Conservation (phyloP, 192 early-diverging fungal species). For the Coemansia sp. region DNA sequence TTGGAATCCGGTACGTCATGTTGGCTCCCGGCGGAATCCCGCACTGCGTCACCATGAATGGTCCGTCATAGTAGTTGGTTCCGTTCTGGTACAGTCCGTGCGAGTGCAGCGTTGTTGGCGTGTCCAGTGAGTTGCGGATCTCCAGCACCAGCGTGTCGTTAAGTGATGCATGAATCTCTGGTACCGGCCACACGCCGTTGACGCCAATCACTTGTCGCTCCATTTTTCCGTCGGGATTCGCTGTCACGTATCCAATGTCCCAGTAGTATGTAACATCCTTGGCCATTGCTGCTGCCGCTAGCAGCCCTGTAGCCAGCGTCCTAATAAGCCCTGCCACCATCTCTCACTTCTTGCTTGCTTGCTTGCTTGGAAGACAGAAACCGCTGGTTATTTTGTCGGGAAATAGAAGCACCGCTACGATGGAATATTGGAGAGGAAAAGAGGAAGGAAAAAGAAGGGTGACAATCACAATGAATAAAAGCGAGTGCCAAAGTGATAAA, state of each 20-base stretch:
- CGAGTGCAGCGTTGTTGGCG: slow-evolving; percentile 66
- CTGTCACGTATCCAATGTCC: slow-evolving; percentile 67
- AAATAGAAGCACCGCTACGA: too few species aligned
- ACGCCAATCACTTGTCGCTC: slow-evolving; percentile 70
- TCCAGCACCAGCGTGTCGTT: slow-evolving; percentile 52
- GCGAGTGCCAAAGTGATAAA: too few species aligned
- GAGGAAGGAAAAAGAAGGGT: too few species aligned
- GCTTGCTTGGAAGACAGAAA: background rate
- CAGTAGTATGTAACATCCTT: slow-evolving; percentile 67
- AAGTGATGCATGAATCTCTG: slow-evolving; percentile 28
- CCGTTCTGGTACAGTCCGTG: slow-evolving; percentile 83
- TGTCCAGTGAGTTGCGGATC: slow-evolving; percentile 59
- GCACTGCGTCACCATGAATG: slow-evolving; percentile 72
- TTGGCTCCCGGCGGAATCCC: slow-evolving; percentile 65
- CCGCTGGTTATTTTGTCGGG: background rate
- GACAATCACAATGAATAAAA: too few species aligned
- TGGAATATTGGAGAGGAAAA: too few species aligned
- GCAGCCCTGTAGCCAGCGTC: background rate
- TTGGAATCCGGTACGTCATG: slow-evolving; percentile 70
- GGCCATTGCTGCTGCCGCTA: slow-evolving; percentile 22
- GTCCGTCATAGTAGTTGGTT: slow-evolving; percentile 71
- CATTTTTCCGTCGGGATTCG: slow-evolving; percentile 66
- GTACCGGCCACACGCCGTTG: slow-evolving; percentile 67
- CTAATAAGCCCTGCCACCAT: background rate
- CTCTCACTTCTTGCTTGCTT: background rate